These are phyloP conservation scores for Fusarium beomiforme DNA, from an alignment of 2,329 filamentous ascomycete species.

Conservation along the genomic window DNA sequence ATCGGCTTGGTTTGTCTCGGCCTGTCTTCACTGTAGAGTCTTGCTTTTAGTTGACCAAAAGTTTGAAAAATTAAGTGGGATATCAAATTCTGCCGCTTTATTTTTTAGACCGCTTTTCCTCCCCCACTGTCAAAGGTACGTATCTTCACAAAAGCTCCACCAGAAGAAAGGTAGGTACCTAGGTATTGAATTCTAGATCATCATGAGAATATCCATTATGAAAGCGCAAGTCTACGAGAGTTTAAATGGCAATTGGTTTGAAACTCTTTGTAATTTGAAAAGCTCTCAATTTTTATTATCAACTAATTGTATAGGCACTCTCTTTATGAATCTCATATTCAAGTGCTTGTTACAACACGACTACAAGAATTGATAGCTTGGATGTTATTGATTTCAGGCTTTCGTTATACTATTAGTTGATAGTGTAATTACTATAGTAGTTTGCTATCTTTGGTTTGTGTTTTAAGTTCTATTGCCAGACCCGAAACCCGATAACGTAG, in stretches of 20 bases:
- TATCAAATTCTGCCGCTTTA: conserved; percentile 49
- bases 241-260: no score
- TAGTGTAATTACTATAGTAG: not conserved
- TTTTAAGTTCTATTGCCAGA: conserved; percentile 5
- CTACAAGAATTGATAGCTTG: not conserved
- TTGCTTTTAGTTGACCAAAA: conserved; percentile 25
- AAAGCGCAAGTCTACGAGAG: no score
- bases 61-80: conserved; percentile 53
- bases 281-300: no score
- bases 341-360: no score
- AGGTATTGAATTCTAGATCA: no score
- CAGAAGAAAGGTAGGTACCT: no score
- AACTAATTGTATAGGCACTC: no score
- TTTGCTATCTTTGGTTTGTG: not conserved
- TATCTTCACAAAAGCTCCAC: not conserved
- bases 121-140: conserved; percentile 33
- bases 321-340: no score
- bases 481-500: conserved; percentile 33
- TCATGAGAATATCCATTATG: no score
- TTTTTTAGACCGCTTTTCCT: conserved; percentile 46
- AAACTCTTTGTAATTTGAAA: no score
- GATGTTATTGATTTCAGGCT: not conserved
- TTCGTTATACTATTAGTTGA: not conserved
- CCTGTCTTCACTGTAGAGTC: conserved; percentile 15
- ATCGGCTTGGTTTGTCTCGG: conserved; percentile 19